Evolutionary conservation across 306 rosid species (phyloP), one percentile per base, ranked within the genome.

Genomic region (Calophaca sinica): DNA sequence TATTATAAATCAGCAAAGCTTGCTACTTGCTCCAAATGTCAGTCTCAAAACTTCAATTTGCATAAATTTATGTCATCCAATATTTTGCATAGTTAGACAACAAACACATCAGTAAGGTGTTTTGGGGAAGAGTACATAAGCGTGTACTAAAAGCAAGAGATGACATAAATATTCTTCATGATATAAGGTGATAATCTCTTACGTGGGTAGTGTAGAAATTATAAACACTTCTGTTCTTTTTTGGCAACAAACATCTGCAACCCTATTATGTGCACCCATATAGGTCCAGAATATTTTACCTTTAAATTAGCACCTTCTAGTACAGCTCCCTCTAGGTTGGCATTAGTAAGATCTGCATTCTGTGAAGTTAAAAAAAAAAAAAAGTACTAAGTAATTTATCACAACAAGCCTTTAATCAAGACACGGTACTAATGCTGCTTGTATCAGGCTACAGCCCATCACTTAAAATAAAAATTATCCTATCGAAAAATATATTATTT

Each of bases 271-370:
- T 45, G 39, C 41, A 71, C 66, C 50, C 59, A 62, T 41, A 71
- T 32, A 55, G 72, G 58, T 71, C 38, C 50, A 71, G 33, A 57
- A 83, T 60, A 33, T 55, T 72, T 72, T 87, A 94, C 98, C 98
- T 94, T 94, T 53, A 94, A 84, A 80, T 94, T 91, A 67, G 98
- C 98, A 82, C 98, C 98, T 84, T 91, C 97, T 26, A 94, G 83
- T 76, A 76, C 76, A 58, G 97, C 98, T 65, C 96, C 96, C 87
- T 94, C 98, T 62, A 94, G 80, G 88, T 94, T 94, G 62, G 96
- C 97, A 77, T 89, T 86, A 36, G 94, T 88, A 79, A 94, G 94
- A 85, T 94, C 98, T 5, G 98, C 98, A 83, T 86, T 88, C 98
- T 94, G 89, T 80, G 73, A 68, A 39, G 68, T 57, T 48, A 35